Evolutionary conservation across 2,329 filamentous ascomycete genomes (phyloP), one percentile per base, ranked within the genome.

Genomic region (Trichoderma brevicompactum): DNA sequence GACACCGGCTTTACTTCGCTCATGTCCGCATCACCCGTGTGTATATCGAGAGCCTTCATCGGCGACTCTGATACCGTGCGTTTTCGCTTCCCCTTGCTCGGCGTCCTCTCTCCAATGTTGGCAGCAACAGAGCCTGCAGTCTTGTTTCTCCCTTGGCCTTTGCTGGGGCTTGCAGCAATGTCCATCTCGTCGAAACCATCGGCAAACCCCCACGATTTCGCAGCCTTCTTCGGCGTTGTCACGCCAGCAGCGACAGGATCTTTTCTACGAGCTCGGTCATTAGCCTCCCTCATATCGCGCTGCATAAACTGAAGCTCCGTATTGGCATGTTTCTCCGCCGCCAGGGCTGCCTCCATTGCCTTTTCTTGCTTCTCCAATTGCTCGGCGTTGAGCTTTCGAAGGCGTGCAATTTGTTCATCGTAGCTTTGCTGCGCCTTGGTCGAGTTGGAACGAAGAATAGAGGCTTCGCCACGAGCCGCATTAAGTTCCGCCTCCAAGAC

Each of bases 121-220:
- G 76, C 73, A 2, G 82, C 79, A 2, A 83, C 77, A 0, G 82
- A 75, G 0, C 79, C 79, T 0, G 76, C 74, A 61, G 80, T 67
- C 74, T 80, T 69, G 69, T 69, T 77, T 68, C 72, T 74, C 59
- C 79, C 76, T 59, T 81, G 79, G 0, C 79, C 80, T 70, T 85
- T 86, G 71, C 77, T 83, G 0, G 85, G 85, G 64, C 85, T 87
- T 5, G 76, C 73, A 7, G 81, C 79, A 63, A 86, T 79, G 67
- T 87, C 85, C 68, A 86, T 79, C 66, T 92, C 87, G 66, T 94
- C 90, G 71, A 95, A 95, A 0, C 92, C 92, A 76, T 95, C 92
- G 1, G 89, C 84, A 56, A 90, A 79, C 1, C 83, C 81, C 77
- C 85, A 85, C 1, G 79, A 77, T 73, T 84, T 87, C 34, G 81